phyloP scores from a whole-genome alignment of 805 yeast species.

The Candida incommunis region DNA sequence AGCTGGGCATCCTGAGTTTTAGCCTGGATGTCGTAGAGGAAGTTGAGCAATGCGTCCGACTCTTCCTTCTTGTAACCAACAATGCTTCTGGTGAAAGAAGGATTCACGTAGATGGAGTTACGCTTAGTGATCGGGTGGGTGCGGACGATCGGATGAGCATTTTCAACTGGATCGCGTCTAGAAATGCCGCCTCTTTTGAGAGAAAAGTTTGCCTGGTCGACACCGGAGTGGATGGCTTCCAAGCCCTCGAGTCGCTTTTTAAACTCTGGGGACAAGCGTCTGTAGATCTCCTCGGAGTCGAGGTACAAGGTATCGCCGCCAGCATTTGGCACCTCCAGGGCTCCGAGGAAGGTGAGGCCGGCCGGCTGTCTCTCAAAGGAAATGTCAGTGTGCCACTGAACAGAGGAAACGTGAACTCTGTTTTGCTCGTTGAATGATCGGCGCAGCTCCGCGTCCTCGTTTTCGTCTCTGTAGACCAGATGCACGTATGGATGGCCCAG shows the following conservation, averaged over 20 bases:
- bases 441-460: conserved; percentile 12
- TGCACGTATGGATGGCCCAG: conserved; percentile 44
- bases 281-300: conserved; percentile 55
- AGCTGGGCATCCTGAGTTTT: conserved; percentile 42
- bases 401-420: conserved; percentile 12
- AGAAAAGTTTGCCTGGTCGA: conserved; percentile 24
- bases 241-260: conserved; percentile 43
- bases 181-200: conserved; percentile 40
- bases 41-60: conserved; percentile 32
- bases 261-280: conserved; percentile 53
- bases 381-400: conserved; percentile 58
- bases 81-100: conserved; percentile 37
- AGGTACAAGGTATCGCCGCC: conserved; percentile 76
- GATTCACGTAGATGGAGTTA: conserved; percentile 41
- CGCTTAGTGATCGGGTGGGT: conserved; percentile 54
- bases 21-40: conserved; percentile 33
- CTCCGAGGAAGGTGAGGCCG: conserved; percentile 52
- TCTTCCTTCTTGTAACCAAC: conserved; percentile 39
- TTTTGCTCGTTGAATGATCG: conserved; percentile 4
- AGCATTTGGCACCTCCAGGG: conserved; percentile 42
- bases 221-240: conserved; percentile 32
- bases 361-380: conserved; percentile 65
- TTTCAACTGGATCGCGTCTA: conserved; percentile 25
- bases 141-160: conserved; percentile 47
- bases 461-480: conserved; percentile 38